These are phyloP conservation scores for Talaromyces proteolyticus DNA, from an alignment of 495 filamentous ascomycete species.

Conservation along the genomic window DNA sequence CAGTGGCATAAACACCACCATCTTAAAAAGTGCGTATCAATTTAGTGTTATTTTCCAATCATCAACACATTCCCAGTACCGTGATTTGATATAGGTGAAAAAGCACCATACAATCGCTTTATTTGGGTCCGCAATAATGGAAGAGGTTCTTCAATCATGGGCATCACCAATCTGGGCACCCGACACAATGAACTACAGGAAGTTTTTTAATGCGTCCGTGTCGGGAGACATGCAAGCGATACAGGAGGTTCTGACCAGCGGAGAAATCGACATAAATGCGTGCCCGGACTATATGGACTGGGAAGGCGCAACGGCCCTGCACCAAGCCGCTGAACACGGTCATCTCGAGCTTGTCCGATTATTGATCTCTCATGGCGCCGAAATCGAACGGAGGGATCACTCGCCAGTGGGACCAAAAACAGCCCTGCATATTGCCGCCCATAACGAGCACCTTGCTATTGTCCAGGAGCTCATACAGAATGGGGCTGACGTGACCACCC, in stretches of 20 bases:
- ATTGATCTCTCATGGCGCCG: slow-evolving; percentile 5
- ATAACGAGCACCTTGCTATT: slow-evolving; percentile 4
- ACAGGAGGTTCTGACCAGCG: slow-evolving; percentile 2
- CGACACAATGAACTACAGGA: slow-evolving; percentile 6
- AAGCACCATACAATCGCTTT: slow-evolving; percentile 2
- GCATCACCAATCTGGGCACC: slow-evolving; percentile 3
- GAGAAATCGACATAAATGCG: slow-evolving; percentile 6
- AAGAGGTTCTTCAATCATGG: slow-evolving; percentile 4
- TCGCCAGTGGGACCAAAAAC: slow-evolving; percentile 6
- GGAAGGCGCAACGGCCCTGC: slow-evolving; percentile 6
- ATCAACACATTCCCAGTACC: slow-evolving; percentile 11
- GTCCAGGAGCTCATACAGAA: slow-evolving; percentile 3
- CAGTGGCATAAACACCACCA: neutral
- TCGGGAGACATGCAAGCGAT: slow-evolving; percentile 8
- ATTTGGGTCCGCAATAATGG: slow-evolving; percentile 1
- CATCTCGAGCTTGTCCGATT: slow-evolving; percentile 5
- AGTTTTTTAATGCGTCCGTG: slow-evolving; percentile 2
- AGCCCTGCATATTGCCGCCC: slow-evolving; percentile 7
- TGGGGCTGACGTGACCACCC: slow-evolving; percentile 1
- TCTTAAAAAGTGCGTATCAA: neutral
- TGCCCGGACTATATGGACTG: neutral
- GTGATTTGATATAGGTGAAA: slow-evolving; percentile 3
- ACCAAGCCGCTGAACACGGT: slow-evolving; percentile 9
- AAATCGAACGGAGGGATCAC: slow-evolving; percentile 3
- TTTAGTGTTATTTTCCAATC: slow-evolving; percentile 13